phyloP scores from a whole-genome alignment of 2,329 filamentous ascomycete species.

The Mycosphaerella sp. region DNA sequence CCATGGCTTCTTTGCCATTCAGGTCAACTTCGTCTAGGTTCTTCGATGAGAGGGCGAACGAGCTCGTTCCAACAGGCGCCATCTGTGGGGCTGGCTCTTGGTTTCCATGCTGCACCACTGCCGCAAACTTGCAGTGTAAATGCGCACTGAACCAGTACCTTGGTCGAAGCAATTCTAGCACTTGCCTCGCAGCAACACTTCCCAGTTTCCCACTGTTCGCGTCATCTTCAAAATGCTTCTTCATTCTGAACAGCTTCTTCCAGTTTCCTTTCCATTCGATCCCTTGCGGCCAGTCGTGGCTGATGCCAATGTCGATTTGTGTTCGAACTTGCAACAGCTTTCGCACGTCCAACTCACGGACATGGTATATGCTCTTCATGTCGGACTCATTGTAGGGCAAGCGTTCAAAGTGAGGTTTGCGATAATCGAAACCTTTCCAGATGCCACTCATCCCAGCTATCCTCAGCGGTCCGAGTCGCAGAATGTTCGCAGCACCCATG shows the following conservation, averaged over 20 bases:
- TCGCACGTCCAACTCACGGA: slow-evolving; percentile 81
- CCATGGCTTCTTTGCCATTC: slow-evolving; percentile 36
- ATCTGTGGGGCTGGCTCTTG: not conserved
- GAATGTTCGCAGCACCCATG: slow-evolving; percentile 82
- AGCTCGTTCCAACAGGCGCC: not conserved
- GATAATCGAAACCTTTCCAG: slow-evolving; percentile 87
- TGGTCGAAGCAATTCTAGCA: slow-evolving; percentile 75
- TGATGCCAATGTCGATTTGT: slow-evolving; percentile 84
- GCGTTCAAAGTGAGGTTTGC: slow-evolving; percentile 74
- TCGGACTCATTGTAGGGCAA: slow-evolving; percentile 76
- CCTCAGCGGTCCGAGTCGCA: slow-evolving; percentile 74
- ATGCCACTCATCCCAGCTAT: slow-evolving; percentile 91
- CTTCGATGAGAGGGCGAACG: not conserved
- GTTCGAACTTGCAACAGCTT: slow-evolving; percentile 79
- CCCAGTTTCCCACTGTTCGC: slow-evolving; percentile 69
- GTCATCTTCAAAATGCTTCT: slow-evolving; percentile 69
- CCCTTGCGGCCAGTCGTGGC: slow-evolving; percentile 88
- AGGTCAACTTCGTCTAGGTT: slow-evolving; percentile 33
- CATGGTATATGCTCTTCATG: slow-evolving; percentile 77
- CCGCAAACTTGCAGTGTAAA: slow-evolving; percentile 80
- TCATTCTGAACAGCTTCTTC: slow-evolving; percentile 61
- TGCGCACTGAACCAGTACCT: slow-evolving; percentile 87
- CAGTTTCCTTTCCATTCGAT: slow-evolving; percentile 74
- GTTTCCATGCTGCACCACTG: slow-evolving; percentile 47
- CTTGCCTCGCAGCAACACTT: slow-evolving; percentile 68